Evolutionary conservation across 352 stramenopile species (phyloP), one percentile per base, ranked within the genome.

Genomic region (Thalassiosira mediterranea): DNA sequence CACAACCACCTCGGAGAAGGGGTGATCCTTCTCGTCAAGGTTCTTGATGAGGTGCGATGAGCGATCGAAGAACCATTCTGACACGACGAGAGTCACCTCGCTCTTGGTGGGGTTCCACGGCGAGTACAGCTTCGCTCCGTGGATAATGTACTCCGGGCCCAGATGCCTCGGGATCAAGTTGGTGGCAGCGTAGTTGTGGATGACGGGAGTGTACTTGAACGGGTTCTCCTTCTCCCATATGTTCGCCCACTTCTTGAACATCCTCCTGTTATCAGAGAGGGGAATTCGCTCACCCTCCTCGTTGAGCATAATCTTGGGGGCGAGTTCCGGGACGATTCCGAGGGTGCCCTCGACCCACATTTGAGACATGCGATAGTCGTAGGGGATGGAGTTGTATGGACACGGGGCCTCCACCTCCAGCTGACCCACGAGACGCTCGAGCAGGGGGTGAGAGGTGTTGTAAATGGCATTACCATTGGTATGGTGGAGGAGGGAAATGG

Each of bases 401-500:
- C n/a, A n/a, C n/a, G n/a, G n/a, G n/a, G n/a, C n/a, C n/a, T n/a
- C n/a, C n/a, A n/a, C n/a, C n/a, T n/a, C n/a, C n/a, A n/a, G n/a
- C n/a, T n/a, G n/a, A n/a, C n/a, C n/a, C n/a, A n/a, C n/a, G n/a
- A n/a, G n/a, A n/a, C n/a, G n/a, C n/a, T n/a, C n/a, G n/a, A n/a
- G n/a, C n/a, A n/a, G n/a, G n/a, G n/a, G n/a, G n/a, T n/a, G n/a
- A n/a, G n/a, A n/a, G n/a, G n/a, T n/a, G n/a, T n/a, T n/a, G n/a
- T n/a, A n/a, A n/a, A 89, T 84, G n/a, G 74, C 82, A 78, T 89
- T 89, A 28, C 82, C 82, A 58, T 89, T 89, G 4, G 81, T 89
- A 32, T 89, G 82, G 49, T 87, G 70, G 10, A 87, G 37, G n/a
- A n/a, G n/a, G n/a, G n/a, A n/a, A n/a, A n/a, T n/a, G n/a, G n/a